Conservation (phyloP, 192 early-diverging fungal genomes). For the Globomyces pollinis-pini region DNA sequence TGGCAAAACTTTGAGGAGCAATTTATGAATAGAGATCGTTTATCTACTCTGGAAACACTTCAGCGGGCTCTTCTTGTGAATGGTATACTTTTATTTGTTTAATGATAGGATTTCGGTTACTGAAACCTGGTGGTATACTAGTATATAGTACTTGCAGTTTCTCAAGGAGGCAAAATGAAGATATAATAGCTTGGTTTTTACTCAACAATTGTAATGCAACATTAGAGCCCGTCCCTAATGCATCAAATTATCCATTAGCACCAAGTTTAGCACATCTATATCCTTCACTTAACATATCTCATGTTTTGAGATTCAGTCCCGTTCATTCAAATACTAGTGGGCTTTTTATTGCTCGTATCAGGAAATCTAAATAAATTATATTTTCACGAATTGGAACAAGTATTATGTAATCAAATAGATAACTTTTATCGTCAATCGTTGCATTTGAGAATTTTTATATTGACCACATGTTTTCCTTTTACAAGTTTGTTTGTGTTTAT, state of each 20-base stretch:
- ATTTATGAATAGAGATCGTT: constrained; percentile 56
- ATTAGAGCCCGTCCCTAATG: not conserved
- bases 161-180: constrained; percentile 70
- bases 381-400: no score
- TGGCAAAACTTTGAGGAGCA: constrained; percentile 76
- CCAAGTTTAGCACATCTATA: no score
- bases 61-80: constrained; percentile 66
- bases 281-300: no score
- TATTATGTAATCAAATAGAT: no score
- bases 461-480: no score
- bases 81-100: constrained; percentile 16
- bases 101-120: constrained; percentile 57
- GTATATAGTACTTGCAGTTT: constrained; percentile 68
- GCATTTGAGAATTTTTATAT: no score
- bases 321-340: no score
- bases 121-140: constrained; percentile 67
- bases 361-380: no score
- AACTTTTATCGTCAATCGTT: no score
- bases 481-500: no score
- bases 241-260: not conserved
- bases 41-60: constrained; percentile 51
- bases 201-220: not conserved
- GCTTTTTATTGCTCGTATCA: no score
- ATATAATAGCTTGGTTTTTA: constrained; percentile 75
- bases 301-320: no score